Conservation (phyloP, 257 asterid genomes). For the Ligustrum vulgare region DNA sequence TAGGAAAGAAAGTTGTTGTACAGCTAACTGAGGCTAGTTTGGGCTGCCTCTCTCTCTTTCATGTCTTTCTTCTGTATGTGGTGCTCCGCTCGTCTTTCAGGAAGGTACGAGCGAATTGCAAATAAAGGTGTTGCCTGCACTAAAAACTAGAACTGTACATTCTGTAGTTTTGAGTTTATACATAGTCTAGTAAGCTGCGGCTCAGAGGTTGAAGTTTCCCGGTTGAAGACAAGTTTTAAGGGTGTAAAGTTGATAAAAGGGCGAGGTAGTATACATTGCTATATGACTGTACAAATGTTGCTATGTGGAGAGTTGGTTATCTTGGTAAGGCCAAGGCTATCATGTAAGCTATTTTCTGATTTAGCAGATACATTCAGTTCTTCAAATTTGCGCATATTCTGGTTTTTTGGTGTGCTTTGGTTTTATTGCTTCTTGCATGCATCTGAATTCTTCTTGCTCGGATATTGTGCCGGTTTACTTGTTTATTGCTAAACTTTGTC, state of each 20-base stretch:
- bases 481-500: not conserved
- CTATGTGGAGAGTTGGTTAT: not conserved
- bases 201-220: conserved; percentile 24
- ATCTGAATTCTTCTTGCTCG: not conserved
- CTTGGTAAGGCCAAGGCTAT: not conserved
- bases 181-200: conserved; percentile 45
- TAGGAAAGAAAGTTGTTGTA: conserved; percentile 45
- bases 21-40: conserved; percentile 73
- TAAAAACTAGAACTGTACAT: conserved; percentile 45
- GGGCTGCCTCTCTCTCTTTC: conserved; percentile 22
- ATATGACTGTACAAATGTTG: not conserved
- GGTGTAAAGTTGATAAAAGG: conserved; percentile 5
- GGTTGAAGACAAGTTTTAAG: not conserved
- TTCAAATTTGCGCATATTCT: not conserved
- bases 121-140: conserved; percentile 48
- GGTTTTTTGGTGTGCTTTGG: not conserved
- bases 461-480: too few species aligned
- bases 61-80: conserved; percentile 25
- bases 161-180: conserved; percentile 44
- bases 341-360: not conserved
- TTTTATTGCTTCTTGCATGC: not conserved
- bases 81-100: conserved; percentile 23
- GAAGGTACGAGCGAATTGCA: conserved; percentile 34
- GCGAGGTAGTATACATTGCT: not conserved
- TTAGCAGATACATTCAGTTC: not conserved